Evolutionary conservation across 768 basidiomycete species (phyloP), one percentile per base, ranked within the genome.

Genomic region (Cantharellus anzutake): DNA sequence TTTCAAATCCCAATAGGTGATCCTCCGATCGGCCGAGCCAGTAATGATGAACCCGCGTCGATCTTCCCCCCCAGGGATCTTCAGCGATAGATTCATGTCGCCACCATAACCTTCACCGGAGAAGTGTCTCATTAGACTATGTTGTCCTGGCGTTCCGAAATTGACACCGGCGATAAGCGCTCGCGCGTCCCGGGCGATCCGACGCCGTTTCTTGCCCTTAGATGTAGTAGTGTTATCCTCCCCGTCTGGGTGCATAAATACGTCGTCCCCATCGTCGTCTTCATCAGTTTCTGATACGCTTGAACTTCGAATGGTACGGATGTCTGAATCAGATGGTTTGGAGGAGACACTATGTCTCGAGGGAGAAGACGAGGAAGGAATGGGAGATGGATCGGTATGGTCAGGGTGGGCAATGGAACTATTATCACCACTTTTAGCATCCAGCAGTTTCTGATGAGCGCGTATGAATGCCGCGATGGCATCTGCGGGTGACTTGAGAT

Each of bases 11-110:
- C 91, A 97, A 63, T 89, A 74, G 35, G 90, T 76, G 44, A 99
- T 75, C 64, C 82, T 83, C 56, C 84, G 78, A 70, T 99, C 96
- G 65, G 93, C 88, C 0, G 92, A 94, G 1, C 89, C 94, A 34
- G 80, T 90, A 38, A 97, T 71, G 69, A 94, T 75, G 68, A 82
- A 97, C 0, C 86, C 89, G 44, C 44, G 44, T 48, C 44, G 11
- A 37, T 37, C 5, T 5, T 4, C 3, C 34, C 44, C 44, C 29
- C 44, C 29, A 29, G 11, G 29, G 44, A 29, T 29, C 44, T 48
- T 11, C 20, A 29, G 20, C 20, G 20, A 29, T 29, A 29, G 44
- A 29, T 48, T 29, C 44, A 48, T 29, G 44, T 48, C 44, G 11
- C 20, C 20, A 29, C 44, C 44, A 48, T 48, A 48, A 11, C 11